A percentile compares a stretch with the other conserved stretches of the same genome.
Evolutionary conservation across 257 asterid genomes (phyloP).

Genomic region (Catharanthus roseus): DNA sequence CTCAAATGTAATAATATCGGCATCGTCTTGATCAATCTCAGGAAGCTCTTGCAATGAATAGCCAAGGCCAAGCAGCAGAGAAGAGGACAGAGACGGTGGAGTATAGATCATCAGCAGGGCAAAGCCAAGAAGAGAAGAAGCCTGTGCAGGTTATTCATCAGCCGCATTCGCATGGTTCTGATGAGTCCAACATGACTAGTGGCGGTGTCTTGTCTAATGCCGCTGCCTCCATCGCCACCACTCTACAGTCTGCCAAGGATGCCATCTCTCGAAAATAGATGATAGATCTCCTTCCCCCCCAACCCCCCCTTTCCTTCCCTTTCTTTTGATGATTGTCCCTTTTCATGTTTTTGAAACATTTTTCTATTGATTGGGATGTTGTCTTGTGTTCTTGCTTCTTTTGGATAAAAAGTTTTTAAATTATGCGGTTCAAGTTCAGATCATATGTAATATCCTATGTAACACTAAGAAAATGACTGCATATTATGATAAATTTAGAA

Average conservation of each 20-base stretch:
- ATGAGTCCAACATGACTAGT: slow-evolving; percentile 32
- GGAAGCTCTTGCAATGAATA: too few species aligned
- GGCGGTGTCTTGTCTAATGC: slow-evolving; percentile 53
- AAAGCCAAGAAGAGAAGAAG: slow-evolving; percentile 32
- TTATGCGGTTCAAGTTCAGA: too few species aligned
- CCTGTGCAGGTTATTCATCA: slow-evolving; percentile 47
- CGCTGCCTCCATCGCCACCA: slow-evolving; percentile 55
- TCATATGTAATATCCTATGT: too few species aligned
- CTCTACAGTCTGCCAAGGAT: slow-evolving; percentile 64
- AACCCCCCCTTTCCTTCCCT: background rate
- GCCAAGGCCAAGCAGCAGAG: slow-evolving; percentile 25
- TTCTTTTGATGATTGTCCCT: background rate
- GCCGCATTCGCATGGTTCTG: slow-evolving; percentile 12
- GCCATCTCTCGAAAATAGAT: slow-evolving; percentile 36
- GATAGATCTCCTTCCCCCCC: background rate
- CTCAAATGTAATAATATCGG: background rate
- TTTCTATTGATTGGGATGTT: background rate
- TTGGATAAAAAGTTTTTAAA: background rate
- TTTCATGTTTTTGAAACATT: background rate
- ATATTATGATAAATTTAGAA: too few species aligned
- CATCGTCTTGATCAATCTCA: too few species aligned
- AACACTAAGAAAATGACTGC: too few species aligned
- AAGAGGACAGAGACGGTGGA: slow-evolving; percentile 37
- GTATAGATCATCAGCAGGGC: slow-evolving; percentile 37
- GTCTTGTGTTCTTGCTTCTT: background rate